These are phyloP conservation scores for Spergularia bocconei DNA, from an alignment of 148 eudicot species.

Conservation along the genomic window DNA sequence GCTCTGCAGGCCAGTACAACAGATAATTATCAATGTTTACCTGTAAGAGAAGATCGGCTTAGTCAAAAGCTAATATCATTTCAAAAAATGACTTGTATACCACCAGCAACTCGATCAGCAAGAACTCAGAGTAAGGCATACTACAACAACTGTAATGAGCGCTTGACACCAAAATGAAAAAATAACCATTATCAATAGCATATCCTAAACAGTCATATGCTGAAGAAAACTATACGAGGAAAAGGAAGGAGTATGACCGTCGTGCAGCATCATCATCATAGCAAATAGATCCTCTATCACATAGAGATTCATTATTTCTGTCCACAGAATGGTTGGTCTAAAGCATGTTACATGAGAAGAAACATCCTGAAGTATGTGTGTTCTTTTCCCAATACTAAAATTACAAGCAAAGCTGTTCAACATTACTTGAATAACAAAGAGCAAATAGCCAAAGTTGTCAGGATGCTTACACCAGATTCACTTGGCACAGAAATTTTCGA, in stretches of 20 bases:
- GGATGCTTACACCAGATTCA: slow-evolving; percentile 54
- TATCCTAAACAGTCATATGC: neutral
- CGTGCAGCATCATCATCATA: too few relatives aligned
- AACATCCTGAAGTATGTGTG: too few relatives aligned
- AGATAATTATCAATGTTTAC: slow-evolving; percentile 45
- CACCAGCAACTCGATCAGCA: neutral
- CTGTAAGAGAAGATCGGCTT: slow-evolving; percentile 52
- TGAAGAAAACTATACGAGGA: too few relatives aligned
- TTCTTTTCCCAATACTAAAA: too few relatives aligned
- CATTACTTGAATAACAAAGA: neutral
- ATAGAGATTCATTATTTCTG: too few relatives aligned
- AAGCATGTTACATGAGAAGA: too few relatives aligned
- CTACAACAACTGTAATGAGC: neutral
- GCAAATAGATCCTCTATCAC: too few relatives aligned
- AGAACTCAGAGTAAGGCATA: slow-evolving; percentile 12
- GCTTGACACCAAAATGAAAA: neutral
- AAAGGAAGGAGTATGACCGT: too few relatives aligned
- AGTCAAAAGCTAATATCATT: slow-evolving; percentile 23
- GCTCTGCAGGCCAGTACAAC: slow-evolving; percentile 96
- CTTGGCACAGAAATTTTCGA: slow-evolving; percentile 76
- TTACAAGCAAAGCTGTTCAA: too few relatives aligned
- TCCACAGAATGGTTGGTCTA: too few relatives aligned
- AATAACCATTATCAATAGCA: neutral
- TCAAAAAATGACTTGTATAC: neutral
- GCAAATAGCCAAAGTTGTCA: neutral